phyloP scores from a whole-genome alignment of 2,329 filamentous ascomycete genomes.

The Calonectria pauciramosa region DNA sequence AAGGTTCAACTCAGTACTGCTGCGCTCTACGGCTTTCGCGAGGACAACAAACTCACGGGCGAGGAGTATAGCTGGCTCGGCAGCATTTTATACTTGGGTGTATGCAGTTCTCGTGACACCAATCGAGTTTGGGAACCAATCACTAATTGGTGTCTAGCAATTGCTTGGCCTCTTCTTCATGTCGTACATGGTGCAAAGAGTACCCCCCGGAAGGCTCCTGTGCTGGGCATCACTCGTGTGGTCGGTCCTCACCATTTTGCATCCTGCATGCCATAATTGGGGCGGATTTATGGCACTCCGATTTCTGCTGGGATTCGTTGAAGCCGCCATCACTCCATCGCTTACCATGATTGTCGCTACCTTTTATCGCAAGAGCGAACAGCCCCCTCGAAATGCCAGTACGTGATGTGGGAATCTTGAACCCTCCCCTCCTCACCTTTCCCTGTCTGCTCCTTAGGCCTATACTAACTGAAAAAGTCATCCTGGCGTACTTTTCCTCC shows the following conservation, averaged over 20 bases:
- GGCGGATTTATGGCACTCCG: conserved; percentile 33
- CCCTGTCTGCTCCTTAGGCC: too few relatives aligned
- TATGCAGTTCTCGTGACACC: background rate
- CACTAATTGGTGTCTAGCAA: background rate
- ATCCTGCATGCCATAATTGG: conserved; percentile 32
- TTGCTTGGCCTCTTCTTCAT: conserved; percentile 7
- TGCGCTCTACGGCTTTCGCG: conserved; percentile 41
- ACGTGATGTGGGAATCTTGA: background rate
- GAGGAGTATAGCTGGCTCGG: conserved; percentile 39
- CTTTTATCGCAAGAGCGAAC: conserved; percentile 33
- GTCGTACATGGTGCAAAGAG: conserved; percentile 31
- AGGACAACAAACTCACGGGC: conserved; percentile 35
- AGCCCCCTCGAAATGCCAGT: conserved; percentile 35
- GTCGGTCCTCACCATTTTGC: conserved; percentile 30
- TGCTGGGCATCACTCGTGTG: conserved; percentile 25
- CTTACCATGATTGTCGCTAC: conserved; percentile 26
- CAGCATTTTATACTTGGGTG: conserved; percentile 36
- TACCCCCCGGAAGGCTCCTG: conserved; percentile 32
- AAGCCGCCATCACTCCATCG: conserved; percentile 30
- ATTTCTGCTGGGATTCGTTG: conserved; percentile 32
- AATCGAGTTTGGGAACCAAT: background rate
- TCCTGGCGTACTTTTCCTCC: conserved; percentile 34
- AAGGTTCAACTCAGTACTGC: conserved; percentile 48
- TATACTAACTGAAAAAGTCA: conserved; percentile 14
- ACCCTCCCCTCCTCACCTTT: background rate